Percentiles rank a stretch among this genome's conserved stretches.
Conservation (phyloP, 2,329 filamentous ascomycete species). For the Hymenoscyphus occultus region DNA sequence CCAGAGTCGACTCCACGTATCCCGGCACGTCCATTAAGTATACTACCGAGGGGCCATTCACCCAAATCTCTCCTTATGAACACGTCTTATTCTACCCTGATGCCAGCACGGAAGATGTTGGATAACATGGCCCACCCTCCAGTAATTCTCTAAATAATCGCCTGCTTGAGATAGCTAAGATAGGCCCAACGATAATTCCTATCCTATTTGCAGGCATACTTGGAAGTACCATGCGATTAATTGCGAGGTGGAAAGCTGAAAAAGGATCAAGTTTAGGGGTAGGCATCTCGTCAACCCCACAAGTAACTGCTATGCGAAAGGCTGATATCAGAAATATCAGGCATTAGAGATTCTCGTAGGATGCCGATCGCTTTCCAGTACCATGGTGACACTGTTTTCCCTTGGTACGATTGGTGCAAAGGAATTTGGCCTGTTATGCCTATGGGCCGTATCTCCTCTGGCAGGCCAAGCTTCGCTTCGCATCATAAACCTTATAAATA, state of each 20-base stretch:
- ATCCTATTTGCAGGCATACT: neutral
- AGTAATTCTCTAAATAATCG: neutral
- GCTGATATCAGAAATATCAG: neutral
- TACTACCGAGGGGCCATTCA: neutral
- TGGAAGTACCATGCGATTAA: neutral
- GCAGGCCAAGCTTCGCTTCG: neutral
- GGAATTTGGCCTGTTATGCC: neutral
- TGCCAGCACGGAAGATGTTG: neutral
- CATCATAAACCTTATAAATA: neutral
- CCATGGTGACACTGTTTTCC: neutral
- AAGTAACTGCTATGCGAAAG: no score
- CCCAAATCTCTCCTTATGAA: neutral
- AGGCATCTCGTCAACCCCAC: no score
- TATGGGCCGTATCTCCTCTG: neutral
- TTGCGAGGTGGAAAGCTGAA: neutral
- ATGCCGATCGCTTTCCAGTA: neutral
- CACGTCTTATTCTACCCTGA: neutral
- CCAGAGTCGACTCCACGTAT: neutral
- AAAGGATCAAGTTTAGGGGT: neutral
- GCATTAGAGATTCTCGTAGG: neutral
- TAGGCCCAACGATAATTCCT: neutral
- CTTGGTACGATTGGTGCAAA: neutral
- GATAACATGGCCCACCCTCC: no score
- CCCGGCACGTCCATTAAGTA: neutral
- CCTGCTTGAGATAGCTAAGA: neutral